A percentile compares a stretch with the other conserved stretches of the same genome.
These are phyloP conservation scores for Radiomyces spectabilis DNA, from an alignment of 192 early-diverging fungal genomes.

Conservation along the genomic window DNA sequence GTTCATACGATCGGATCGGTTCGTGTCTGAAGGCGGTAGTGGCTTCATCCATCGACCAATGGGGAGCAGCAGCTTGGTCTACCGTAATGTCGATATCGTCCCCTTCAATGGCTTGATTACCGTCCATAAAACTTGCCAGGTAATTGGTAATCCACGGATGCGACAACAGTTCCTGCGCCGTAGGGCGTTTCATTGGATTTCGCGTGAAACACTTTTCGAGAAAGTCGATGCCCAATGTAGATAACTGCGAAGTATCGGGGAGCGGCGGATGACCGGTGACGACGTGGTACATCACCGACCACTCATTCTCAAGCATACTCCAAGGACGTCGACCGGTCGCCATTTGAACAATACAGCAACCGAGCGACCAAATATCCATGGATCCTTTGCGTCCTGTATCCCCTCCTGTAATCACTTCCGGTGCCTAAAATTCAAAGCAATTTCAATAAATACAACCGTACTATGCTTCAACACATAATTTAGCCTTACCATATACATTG, in stretches of 20 bases:
- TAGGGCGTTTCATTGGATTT: constrained; percentile 59
- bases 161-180: constrained; percentile 62
- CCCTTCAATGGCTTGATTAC: not conserved
- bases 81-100: not conserved
- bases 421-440: constrained; percentile 25
- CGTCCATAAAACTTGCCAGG: constrained; percentile 7
- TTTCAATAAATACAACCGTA: not conserved
- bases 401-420: constrained; percentile 80
- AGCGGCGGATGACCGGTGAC: constrained; percentile 69
- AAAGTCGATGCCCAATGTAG: constrained; percentile 65
- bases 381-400: constrained; percentile 67
- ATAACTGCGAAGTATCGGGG: constrained; percentile 61
- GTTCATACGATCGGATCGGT: too few relatives aligned
- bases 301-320: constrained; percentile 87
- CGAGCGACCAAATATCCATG: constrained; percentile 91
- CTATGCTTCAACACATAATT: too few relatives aligned
- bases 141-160: constrained; percentile 65
- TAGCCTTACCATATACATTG: constrained; percentile 53
- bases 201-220: constrained; percentile 72
- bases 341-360: constrained; percentile 90
- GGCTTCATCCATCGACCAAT: too few relatives aligned
- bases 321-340: constrained; percentile 83
- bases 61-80: not conserved
- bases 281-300: constrained; percentile 92
- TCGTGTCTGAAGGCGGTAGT: too few relatives aligned